Evolutionary conservation across 2,329 filamentous ascomycete genomes (phyloP), one percentile per base, ranked within the genome.

Genomic region (Thelonectria blattea): DNA sequence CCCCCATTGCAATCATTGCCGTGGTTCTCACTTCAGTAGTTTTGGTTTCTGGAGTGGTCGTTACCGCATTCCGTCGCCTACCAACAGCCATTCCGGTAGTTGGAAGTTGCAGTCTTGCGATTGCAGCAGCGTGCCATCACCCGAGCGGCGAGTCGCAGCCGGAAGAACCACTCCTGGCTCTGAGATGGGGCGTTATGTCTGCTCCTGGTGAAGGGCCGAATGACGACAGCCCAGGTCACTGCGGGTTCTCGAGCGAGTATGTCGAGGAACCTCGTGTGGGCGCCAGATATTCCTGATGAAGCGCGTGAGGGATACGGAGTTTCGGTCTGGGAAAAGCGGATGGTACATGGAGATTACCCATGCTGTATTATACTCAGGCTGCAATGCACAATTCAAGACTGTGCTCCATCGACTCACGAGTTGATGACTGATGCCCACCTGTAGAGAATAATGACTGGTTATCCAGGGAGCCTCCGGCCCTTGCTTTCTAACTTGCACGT

Each of bases 91-190:
- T 54, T 6, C 59, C 59, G 2, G 39, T 61, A 1, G 53, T 50
- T 9, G 55, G 55, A 9, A 61, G 50, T 2, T 61, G 59, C 2
- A 61, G 59, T 41, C 22, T 50, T 37, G 59, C 59, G 5, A 61
- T 61, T 15, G 59, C 59, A 6, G 59, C 55, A 12, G 56, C 59
- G 2, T 61, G 59, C 10, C 59, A 61, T 17, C 55, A 61, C 20
- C 37, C 30, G 0, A 22, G 46, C 17, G 55, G 46, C 0, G 15
- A 54, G 24, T 18, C 54, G 2, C 59, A 61, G 17, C 54, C 43
- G 4, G 54, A 61, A 2, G 50, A 30, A 0, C 45, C 55, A 1
- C 22, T 54, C 18, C 5, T 17, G 2, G n/a, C 54, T 3, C 27
- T 58, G 34, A 32, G 37, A 43, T 58, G 59, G 59, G 59, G 59